These are phyloP conservation scores for Cnidoscolus chayamansa DNA, from an alignment of 441 rosid species.

Conservation along the genomic window DNA sequence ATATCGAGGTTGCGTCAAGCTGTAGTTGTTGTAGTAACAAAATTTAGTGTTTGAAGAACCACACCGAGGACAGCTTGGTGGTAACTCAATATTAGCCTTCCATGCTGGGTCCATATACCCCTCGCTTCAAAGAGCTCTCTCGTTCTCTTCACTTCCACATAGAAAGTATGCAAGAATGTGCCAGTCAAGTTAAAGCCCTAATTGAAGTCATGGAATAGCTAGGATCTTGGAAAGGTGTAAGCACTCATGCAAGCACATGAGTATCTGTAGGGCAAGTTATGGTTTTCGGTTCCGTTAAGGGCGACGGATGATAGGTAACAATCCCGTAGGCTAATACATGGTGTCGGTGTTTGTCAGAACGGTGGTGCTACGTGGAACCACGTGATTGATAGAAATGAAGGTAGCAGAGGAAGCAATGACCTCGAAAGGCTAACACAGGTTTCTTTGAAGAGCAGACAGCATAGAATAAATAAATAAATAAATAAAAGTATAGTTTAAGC, in stretches of 20 bases:
- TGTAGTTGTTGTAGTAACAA: constrained; percentile 75
- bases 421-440: constrained; percentile 33
- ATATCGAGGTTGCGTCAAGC: constrained; percentile 66
- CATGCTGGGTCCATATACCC: constrained; percentile 48
- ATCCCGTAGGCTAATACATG: constrained; percentile 37
- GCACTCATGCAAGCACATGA: constrained; percentile 30
- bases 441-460: constrained; percentile 35
- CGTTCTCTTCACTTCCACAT: too few relatives aligned
- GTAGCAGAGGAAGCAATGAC: constrained; percentile 41
- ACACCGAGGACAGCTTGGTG: constrained; percentile 67
- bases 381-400: constrained; percentile 23
- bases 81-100: constrained; percentile 44
- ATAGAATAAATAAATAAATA: background rate
- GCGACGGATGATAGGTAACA: constrained; percentile 5
- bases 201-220: too few relatives aligned
- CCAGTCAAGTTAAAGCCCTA: background rate
- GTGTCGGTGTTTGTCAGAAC: constrained; percentile 38
- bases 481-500: too few relatives aligned
- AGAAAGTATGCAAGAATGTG: background rate
- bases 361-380: constrained; percentile 15
- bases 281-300: constrained; percentile 9
- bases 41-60: constrained; percentile 67
- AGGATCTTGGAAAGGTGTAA: too few relatives aligned
- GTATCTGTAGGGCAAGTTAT: constrained; percentile 23
- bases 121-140: constrained; percentile 11